Evolutionary conservation across 441 rosid genomes (phyloP).

Genomic region (Croton laevigatus): DNA sequence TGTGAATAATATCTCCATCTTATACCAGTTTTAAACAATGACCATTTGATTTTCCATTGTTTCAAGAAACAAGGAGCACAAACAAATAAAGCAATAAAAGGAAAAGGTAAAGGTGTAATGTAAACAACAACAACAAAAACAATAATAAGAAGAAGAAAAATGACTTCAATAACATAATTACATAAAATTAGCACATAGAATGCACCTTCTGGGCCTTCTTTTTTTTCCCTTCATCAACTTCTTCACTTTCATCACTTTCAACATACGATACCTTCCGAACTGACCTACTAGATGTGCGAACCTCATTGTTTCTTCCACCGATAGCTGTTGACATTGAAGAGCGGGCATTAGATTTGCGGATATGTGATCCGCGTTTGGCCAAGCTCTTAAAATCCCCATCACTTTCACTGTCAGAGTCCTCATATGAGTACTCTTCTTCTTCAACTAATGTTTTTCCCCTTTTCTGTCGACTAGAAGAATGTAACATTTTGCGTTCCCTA

Average conservation of each 20-base stretch:
- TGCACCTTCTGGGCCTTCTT: constrained; percentile 76
- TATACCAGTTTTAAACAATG: background rate
- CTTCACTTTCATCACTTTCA: constrained; percentile 99
- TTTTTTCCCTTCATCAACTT: constrained; percentile 77
- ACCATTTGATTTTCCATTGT: background rate
- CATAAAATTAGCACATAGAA: constrained; percentile 12
- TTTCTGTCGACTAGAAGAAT: constrained; percentile 48
- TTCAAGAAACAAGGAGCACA: background rate
- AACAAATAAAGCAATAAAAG: background rate
- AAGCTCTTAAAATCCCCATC: constrained; percentile 61
- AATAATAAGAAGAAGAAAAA: background rate
- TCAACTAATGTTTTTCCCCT: constrained; percentile 68
- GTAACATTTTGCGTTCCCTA: constrained; percentile 46
- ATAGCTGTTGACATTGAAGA: constrained; percentile 34
- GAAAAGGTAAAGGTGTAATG: too few species aligned
- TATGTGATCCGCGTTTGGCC: constrained; percentile 59
- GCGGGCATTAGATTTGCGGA: constrained; percentile 61
- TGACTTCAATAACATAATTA: background rate
- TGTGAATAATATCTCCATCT: background rate
- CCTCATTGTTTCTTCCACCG: constrained; percentile 64
- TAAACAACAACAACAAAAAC: background rate
- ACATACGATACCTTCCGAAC: constrained; percentile 97
- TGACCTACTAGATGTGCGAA: constrained; percentile 88
- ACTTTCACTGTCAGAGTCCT: constrained; percentile 67
- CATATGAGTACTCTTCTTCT: constrained; percentile 71